Percentiles rank a stretch among this genome's conserved stretches.
Evolutionary conservation across 2,329 filamentous ascomycete species (phyloP).

Genomic region (Coniochaeta prunicola): DNA sequence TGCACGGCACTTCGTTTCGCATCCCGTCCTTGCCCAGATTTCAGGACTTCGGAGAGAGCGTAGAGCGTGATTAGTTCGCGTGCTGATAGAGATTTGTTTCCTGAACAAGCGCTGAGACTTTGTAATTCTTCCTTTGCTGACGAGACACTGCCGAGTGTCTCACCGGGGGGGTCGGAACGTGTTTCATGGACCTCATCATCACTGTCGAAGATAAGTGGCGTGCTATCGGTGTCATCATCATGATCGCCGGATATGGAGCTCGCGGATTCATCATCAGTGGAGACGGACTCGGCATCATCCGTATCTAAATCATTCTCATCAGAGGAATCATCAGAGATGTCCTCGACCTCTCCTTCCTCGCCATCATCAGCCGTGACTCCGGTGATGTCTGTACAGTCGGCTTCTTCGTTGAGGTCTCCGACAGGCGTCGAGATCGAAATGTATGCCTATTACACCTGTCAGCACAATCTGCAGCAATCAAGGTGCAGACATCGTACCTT

Average conservation of each 20-base stretch:
- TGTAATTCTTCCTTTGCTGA: background rate
- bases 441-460: background rate
- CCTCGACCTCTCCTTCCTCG: background rate
- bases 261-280: background rate
- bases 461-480: background rate
- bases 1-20: constrained; percentile 11
- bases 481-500: constrained; percentile 27
- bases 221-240: background rate
- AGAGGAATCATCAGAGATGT: background rate
- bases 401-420: background rate
- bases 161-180: background rate
- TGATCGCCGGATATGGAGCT: background rate
- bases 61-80: constrained; percentile 13
- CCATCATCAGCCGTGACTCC: background rate
- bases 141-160: background rate
- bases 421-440: background rate
- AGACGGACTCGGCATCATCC: background rate
- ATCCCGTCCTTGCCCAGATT: background rate
- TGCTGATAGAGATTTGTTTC: constrained; percentile 6
- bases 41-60: constrained; percentile 13
- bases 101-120: background rate
- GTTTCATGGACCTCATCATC: background rate
- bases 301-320: background rate
- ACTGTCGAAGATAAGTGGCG: background rate
- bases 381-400: background rate